phyloP scores from a whole-genome alignment of 805 yeast genomes.

The Candida methanosorbosa region DNA sequence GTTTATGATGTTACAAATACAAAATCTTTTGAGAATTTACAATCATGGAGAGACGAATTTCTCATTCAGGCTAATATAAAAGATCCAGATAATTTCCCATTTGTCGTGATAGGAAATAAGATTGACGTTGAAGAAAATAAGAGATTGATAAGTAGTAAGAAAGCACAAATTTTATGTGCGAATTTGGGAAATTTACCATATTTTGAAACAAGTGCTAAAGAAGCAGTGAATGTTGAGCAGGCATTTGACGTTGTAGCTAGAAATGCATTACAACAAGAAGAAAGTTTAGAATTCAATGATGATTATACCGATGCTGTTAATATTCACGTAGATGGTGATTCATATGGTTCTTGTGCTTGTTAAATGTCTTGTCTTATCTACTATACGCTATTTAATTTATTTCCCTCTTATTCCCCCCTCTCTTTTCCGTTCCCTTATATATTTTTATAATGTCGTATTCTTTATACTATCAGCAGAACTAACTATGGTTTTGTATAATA shows the following conservation, averaged over 20 bases:
- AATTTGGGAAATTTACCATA: conserved; percentile 69
- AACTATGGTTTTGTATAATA: no score
- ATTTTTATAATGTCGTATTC: no score
- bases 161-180: conserved; percentile 33
- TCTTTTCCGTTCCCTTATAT: no score
- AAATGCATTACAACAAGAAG: conserved; percentile 93
- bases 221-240: conserved; percentile 87
- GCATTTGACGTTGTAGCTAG: conserved; percentile 96
- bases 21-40: conserved; percentile 82
- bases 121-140: conserved; percentile 90
- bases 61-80: conserved; percentile 86
- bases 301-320: conserved; percentile 96
- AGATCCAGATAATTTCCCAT: conserved; percentile 93
- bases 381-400: no score
- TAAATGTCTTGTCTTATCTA: no score
- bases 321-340: conserved; percentile 82
- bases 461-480: no score
- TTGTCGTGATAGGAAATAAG: conserved; percentile 90
- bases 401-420: background rate
- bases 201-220: conserved; percentile 97
- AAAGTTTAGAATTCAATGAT: conserved; percentile 80
- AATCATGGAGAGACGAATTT: conserved; percentile 93
- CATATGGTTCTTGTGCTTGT: conserved; percentile 63
- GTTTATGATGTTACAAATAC: conserved; percentile 95
- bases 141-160: conserved; percentile 56